phyloP scores from a whole-genome alignment of 805 yeast genomes.

The Lachancea dasiensis region DNA sequence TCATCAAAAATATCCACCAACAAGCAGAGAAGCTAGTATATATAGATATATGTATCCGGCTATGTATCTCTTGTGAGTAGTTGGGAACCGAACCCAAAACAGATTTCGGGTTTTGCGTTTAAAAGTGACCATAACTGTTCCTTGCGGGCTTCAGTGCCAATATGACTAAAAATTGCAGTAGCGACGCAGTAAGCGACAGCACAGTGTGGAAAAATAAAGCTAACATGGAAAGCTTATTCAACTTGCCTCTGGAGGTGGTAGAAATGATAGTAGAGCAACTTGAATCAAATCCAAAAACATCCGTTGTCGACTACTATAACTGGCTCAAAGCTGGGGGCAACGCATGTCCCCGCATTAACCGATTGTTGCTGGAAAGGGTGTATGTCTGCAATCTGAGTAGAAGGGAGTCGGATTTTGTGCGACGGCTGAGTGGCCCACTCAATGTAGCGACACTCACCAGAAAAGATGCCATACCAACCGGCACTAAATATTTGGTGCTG shows the following conservation, averaged over 20 bases:
- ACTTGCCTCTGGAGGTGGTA: constrained; percentile 6
- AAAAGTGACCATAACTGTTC: too few relatives aligned
- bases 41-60: too few relatives aligned
- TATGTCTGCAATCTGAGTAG: constrained; percentile 1
- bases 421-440: neutral
- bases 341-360: neutral
- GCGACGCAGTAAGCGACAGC: neutral
- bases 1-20: too few relatives aligned
- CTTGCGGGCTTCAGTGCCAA: too few relatives aligned
- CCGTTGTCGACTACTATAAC: constrained; percentile 6
- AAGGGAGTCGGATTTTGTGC: neutral
- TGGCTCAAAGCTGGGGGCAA: constrained; percentile 2
- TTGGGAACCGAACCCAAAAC: too few relatives aligned
- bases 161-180: too few relatives aligned
- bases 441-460: neutral
- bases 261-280: constrained; percentile 3
- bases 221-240: neutral
- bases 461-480: neutral
- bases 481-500: neutral
- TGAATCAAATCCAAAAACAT: constrained; percentile 1
- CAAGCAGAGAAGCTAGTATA: too few relatives aligned
- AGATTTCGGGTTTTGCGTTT: too few relatives aligned
- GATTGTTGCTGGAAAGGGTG: neutral
- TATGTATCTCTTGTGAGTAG: too few relatives aligned
- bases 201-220: neutral